These are phyloP conservation scores for Candida freyschussii DNA, from an alignment of 1,139 yeast species.

Conservation along the genomic window DNA sequence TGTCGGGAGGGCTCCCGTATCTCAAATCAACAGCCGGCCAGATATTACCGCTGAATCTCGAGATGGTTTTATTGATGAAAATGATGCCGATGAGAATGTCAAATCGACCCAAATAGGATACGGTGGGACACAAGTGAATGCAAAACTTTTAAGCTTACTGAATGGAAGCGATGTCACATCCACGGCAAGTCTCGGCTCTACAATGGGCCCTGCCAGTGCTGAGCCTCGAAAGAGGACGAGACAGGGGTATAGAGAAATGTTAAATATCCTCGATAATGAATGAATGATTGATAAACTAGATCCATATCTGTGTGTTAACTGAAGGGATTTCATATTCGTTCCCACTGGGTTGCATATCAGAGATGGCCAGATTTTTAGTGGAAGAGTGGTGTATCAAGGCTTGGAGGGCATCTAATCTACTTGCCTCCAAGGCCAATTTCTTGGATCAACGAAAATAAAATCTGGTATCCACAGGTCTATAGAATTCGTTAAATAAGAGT, in stretches of 20 bases:
- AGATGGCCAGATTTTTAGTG: too few relatives aligned
- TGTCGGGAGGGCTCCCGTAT: slow-evolving; percentile 33
- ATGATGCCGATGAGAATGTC: slow-evolving; percentile 1
- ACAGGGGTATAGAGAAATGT: slow-evolving; percentile 16
- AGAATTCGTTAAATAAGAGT: too few relatives aligned
- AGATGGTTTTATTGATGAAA: neutral
- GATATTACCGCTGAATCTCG: too few relatives aligned
- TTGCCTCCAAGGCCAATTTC: too few relatives aligned
- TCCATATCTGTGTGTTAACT: too few relatives aligned
- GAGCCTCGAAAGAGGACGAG: slow-evolving; percentile 15
- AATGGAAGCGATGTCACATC: slow-evolving; percentile 6
- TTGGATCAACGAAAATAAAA: too few relatives aligned
- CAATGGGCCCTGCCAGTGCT: neutral
- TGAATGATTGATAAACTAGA: too few relatives aligned
- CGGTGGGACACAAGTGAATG: slow-evolving; percentile 12
- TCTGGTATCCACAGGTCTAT: too few relatives aligned
- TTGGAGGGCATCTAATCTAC: too few relatives aligned
- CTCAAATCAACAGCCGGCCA: slow-evolving; percentile 25
- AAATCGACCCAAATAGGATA: slow-evolving; percentile 20
- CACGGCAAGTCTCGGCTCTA: neutral
- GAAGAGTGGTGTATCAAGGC: too few relatives aligned
- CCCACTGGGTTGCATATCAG: too few relatives aligned
- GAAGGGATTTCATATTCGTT: too few relatives aligned
- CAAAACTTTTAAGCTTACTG: slow-evolving; percentile 9
- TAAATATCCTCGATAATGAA: slow-evolving; percentile 19